These are phyloP conservation scores for Albugo laibachii DNA, from an alignment of 352 stramenopile genomes.

Conservation along the genomic window DNA sequence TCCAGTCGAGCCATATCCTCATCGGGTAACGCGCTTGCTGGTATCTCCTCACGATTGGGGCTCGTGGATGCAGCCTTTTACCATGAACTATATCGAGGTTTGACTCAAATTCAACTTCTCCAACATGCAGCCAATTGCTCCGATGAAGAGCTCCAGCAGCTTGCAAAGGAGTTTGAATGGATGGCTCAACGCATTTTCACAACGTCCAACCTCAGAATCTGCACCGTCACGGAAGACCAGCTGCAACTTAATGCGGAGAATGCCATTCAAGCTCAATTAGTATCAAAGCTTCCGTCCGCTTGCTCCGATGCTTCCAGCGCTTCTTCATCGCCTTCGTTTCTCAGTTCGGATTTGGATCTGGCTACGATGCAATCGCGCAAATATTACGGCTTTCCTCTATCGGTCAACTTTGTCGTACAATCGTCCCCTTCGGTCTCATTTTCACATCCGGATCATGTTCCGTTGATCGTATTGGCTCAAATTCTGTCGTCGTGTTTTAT, in stretches of 20 bases:
- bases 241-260: slow-evolving; percentile 25
- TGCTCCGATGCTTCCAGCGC: not conserved
- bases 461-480: slow-evolving; percentile 49
- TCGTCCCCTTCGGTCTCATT: slow-evolving; percentile 55
- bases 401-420: slow-evolving; percentile 69
- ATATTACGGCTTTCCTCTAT: slow-evolving; percentile 62
- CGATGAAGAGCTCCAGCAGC: slow-evolving; percentile 33
- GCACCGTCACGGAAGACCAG: slow-evolving; percentile 57
- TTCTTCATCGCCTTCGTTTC: not conserved
- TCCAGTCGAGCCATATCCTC: slow-evolving; percentile 55
- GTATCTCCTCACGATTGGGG: slow-evolving; percentile 28
- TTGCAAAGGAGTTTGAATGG: slow-evolving; percentile 31
- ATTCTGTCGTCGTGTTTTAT: slow-evolving; percentile 73
- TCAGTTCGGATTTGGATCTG: not conserved
- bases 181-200: slow-evolving; percentile 39
- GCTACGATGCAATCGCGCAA: slow-evolving; percentile 12
- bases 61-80: slow-evolving; percentile 30
- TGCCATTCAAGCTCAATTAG: slow-evolving; percentile 7
- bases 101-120: slow-evolving; percentile 57
- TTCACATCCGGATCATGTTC: slow-evolving; percentile 47
- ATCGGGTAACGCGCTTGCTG: slow-evolving; percentile 33
- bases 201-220: slow-evolving; percentile 29
- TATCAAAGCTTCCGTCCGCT: slow-evolving; percentile 13
- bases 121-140: slow-evolving; percentile 48
- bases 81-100: slow-evolving; percentile 44